phyloP scores from a whole-genome alignment of 78 protist genomes.

The Dictyostelium brefeldianum region DNA sequence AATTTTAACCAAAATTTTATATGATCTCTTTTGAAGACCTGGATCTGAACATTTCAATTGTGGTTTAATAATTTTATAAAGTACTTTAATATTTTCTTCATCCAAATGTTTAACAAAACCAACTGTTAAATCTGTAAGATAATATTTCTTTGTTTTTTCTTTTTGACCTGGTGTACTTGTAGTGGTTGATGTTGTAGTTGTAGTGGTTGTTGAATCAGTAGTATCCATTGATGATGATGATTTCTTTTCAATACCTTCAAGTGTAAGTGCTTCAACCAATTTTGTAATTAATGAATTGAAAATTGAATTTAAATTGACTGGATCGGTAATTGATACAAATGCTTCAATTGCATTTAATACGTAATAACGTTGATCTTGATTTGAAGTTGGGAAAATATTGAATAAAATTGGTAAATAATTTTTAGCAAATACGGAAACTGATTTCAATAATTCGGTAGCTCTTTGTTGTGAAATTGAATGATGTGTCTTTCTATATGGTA shows the following conservation, averaged over 20 bases:
- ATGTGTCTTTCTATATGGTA: conserved; percentile 27
- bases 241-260: conserved; percentile 31
- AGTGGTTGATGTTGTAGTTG: neutral
- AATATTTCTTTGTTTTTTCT: conserved; percentile 62
- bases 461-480: neutral
- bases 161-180: neutral
- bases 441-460: conserved; percentile 31
- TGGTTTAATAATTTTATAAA: conserved; percentile 65
- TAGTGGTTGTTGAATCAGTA: neutral
- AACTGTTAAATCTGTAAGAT: conserved; percentile 66
- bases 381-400: conserved; percentile 49
- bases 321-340: conserved; percentile 40
- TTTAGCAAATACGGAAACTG: conserved; percentile 28
- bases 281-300: conserved; percentile 54
- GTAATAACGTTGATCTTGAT: conserved; percentile 16
- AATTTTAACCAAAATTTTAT: conserved; percentile 45
- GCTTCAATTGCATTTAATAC: conserved; percentile 47
- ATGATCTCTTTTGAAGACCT: conserved; percentile 59
- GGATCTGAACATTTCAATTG: conserved; percentile 42
- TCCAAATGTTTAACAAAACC: conserved; percentile 66
- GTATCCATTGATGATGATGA: neutral
- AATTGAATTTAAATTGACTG: neutral
- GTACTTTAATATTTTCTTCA: conserved; percentile 44
- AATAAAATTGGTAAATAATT: conserved; percentile 65
- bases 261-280: conserved; percentile 45